phyloP scores from a whole-genome alignment of 371 early-diverging fungal genomes.

The Lichtheimia corymbifera region DNA sequence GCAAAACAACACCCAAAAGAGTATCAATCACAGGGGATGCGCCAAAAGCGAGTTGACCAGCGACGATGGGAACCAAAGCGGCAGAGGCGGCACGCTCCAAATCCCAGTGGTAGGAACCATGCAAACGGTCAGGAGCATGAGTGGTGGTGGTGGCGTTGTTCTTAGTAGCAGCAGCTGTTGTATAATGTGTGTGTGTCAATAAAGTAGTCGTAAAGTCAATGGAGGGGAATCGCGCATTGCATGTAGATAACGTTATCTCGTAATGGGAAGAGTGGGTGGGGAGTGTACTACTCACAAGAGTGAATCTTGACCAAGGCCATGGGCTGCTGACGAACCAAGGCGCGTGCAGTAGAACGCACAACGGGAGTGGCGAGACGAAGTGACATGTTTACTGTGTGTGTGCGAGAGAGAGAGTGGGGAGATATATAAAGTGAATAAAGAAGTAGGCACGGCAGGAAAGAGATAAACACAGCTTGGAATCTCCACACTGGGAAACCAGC shows the following conservation, averaged over 20 bases:
- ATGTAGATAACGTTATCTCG: background rate
- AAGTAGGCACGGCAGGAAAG: conserved; percentile 2
- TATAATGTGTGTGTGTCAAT: background rate
- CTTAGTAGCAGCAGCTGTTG: conserved; percentile 28
- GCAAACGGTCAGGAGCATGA: conserved; percentile 48
- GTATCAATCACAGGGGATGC: conserved; percentile 86
- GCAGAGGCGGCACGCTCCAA: conserved; percentile 82
- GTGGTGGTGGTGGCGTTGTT: conserved; percentile 21
- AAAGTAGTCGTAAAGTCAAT: background rate
- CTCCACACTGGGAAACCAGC: conserved; percentile 1
- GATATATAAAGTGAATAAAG: conserved; percentile 3
- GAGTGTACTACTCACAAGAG: conserved; percentile 49
- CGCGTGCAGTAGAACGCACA: conserved; percentile 39
- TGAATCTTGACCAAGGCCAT: conserved; percentile 56
- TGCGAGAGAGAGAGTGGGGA: conserved; percentile 7
- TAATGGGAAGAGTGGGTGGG: no score
- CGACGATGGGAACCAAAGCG: conserved; percentile 78
- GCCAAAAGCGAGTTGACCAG: conserved; percentile 74
- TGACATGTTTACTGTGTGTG: conserved; percentile 23
- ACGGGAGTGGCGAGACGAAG: conserved; percentile 47
- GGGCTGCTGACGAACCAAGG: conserved; percentile 42
- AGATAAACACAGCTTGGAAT: conserved; percentile 1
- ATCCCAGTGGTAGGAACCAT: conserved; percentile 81
- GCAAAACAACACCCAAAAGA: conserved; percentile 85
- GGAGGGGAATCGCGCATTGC: background rate